phyloP scores from a whole-genome alignment of 192 early-diverging fungal species.

The Podila clonocystis region DNA sequence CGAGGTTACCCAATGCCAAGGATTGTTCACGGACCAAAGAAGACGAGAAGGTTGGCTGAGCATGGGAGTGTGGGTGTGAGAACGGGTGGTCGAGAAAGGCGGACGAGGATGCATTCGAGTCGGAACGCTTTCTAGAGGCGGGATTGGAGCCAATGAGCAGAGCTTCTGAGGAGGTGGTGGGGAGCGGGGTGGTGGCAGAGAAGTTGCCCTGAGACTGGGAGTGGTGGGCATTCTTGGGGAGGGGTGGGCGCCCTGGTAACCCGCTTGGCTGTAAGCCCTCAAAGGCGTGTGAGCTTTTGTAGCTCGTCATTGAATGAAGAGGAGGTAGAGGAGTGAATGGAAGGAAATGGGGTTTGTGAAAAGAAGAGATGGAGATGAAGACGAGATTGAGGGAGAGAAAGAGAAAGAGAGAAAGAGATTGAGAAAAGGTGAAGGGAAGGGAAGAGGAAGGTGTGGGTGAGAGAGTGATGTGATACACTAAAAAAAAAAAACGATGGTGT shows the following conservation, averaged over 20 bases:
- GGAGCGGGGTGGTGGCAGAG: neutral
- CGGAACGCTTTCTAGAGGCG: conserved; percentile 8
- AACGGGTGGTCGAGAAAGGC: conserved; percentile 23
- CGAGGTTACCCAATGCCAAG: conserved; percentile 42
- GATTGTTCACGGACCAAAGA: conserved; percentile 50
- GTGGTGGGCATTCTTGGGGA: conserved; percentile 28
- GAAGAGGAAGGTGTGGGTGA: neutral
- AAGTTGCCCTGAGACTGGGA: neutral
- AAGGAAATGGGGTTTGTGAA: neutral
- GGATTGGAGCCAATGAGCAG: neutral
- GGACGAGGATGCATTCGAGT: conserved; percentile 18
- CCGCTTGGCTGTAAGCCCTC: conserved; percentile 26
- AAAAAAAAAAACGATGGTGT: too few species aligned
- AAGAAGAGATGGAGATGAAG: neutral
- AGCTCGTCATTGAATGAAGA: conserved; percentile 33
- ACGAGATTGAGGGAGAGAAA: neutral
- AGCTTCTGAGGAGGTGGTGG: neutral
- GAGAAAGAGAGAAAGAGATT: neutral
- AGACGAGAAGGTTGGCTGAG: conserved; percentile 17
- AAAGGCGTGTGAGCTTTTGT: conserved; percentile 46
- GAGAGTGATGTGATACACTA: neutral
- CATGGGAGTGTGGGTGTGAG: conserved; percentile 28
- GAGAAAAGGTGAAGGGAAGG: neutral
- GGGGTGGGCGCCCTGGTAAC: conserved; percentile 13
- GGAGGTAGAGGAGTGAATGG: neutral